phyloP scores from a whole-genome alignment of 129 eudicot species.

The Flaveria robusta region DNA sequence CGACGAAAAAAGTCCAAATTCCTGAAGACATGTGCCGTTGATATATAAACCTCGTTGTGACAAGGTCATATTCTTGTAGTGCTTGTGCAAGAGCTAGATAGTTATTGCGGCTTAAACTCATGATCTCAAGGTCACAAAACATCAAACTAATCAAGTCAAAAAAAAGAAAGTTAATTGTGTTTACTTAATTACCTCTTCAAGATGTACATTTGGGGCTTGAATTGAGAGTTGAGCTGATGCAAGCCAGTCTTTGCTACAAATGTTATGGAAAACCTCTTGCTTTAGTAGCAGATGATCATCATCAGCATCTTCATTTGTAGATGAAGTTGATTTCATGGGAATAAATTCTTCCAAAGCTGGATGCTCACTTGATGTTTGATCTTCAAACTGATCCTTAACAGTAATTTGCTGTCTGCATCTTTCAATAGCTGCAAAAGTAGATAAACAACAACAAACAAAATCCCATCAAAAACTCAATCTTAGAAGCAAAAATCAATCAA shows the following conservation, averaged over 20 bases:
- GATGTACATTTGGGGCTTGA: conserved; percentile 71
- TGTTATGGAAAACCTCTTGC: conserved; percentile 5
- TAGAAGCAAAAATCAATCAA: too few relatives aligned
- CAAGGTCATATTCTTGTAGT: too few relatives aligned
- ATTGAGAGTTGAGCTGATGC: conserved; percentile 91
- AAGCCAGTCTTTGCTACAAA: conserved; percentile 63
- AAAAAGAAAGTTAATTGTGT: too few relatives aligned
- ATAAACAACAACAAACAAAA: neutral
- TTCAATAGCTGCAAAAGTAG: conserved; percentile 65
- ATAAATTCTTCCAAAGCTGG: conserved; percentile 81
- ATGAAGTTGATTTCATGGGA: conserved; percentile 58
- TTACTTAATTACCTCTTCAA: conserved; percentile 21
- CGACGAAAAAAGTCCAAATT: too few relatives aligned
- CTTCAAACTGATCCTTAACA: conserved; percentile 47
- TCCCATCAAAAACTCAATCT: neutral
- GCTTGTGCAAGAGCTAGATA: too few relatives aligned
- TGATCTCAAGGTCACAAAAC: too few relatives aligned
- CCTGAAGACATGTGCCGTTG: too few relatives aligned
- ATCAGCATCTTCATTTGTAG: conserved; percentile 45
- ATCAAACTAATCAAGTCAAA: too few relatives aligned
- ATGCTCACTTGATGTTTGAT: conserved; percentile 60
- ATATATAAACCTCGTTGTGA: too few relatives aligned
- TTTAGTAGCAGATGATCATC: neutral
- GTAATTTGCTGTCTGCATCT: conserved; percentile 61
- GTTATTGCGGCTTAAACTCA: too few relatives aligned